These are phyloP conservation scores for Globisporangium apiculatum DNA, from an alignment of 352 stramenopile genomes.

Conservation along the genomic window DNA sequence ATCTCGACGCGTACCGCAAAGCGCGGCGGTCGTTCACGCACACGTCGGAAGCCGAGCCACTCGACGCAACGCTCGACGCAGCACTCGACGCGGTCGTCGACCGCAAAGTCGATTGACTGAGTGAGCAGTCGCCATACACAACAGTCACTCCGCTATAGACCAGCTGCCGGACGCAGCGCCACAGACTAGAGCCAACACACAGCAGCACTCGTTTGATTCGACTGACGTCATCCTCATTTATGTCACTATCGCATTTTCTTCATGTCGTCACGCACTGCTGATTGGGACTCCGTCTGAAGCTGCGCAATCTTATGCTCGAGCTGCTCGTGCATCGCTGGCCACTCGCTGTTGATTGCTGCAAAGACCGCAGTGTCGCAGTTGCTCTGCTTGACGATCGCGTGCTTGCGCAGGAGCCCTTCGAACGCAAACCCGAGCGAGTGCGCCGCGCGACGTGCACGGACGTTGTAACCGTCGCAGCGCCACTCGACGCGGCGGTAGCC, in stretches of 20 bases:
- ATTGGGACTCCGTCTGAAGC: conserved; percentile 3
- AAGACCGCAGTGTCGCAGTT: conserved; percentile 86
- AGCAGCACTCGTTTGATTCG: no score
- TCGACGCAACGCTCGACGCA: no score
- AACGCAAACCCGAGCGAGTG: conserved; percentile 83
- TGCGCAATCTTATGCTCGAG: conserved; percentile 37
- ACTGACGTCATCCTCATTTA: no score
- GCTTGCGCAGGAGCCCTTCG: conserved; percentile 85
- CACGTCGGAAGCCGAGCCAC: no score
- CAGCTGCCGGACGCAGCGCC: no score
- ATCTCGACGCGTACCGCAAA: conserved; percentile 68
- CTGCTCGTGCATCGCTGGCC: conserved; percentile 59
- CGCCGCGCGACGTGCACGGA: conserved; percentile 65
- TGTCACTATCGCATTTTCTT: conserved; percentile 34
- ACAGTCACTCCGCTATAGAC: no score
- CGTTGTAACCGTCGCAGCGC: conserved; percentile 83
- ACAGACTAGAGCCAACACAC: no score
- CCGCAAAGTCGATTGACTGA: no score
- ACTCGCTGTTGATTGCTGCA: conserved; percentile 84
- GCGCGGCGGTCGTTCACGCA: conserved; percentile 32
- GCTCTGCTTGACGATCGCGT: conserved; percentile 76
- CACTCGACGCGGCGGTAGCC: conserved; percentile 86
- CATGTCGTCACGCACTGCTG: conserved; percentile 5
- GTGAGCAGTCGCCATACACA: no score
- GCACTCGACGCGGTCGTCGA: no score